Conservation (phyloP, 169 alveolate genomes). For the Fabrea salina region DNA sequence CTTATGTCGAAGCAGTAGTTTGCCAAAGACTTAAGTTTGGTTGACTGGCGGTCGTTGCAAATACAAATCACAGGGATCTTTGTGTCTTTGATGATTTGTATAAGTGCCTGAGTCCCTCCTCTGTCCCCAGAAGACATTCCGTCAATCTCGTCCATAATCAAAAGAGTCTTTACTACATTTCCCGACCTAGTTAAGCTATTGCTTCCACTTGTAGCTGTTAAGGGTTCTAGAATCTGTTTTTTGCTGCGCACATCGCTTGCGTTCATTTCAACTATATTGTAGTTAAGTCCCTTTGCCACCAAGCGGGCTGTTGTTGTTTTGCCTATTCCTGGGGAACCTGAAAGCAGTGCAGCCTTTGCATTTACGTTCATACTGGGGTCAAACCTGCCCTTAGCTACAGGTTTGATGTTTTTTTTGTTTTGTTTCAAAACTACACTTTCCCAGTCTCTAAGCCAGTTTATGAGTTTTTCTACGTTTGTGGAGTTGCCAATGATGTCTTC, state of each 20-base stretch:
- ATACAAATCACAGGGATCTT: constrained; percentile 96
- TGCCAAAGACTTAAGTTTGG: constrained; percentile 85
- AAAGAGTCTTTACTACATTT: constrained; percentile 40
- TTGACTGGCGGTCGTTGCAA: constrained; percentile 92
- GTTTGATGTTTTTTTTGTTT: constrained; percentile 54
- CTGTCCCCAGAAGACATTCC: constrained; percentile 98
- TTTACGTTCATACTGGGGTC: constrained; percentile 63
- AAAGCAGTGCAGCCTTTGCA: constrained; percentile 92
- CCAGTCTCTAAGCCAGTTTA: constrained; percentile 95
- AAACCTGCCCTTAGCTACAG: constrained; percentile 52
- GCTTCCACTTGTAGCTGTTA: not conserved
- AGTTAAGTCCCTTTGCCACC: constrained; percentile 87
- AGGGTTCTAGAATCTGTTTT: constrained; percentile 67
- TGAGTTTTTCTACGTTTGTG: constrained; percentile 77
- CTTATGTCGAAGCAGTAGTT: constrained; percentile 93
- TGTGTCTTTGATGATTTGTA: constrained; percentile 90
- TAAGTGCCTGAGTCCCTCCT: constrained; percentile 95
- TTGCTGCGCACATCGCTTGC: constrained; percentile 97
- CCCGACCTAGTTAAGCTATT: not conserved
- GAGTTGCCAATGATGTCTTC: constrained; percentile 92
- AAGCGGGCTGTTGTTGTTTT: constrained; percentile 95
- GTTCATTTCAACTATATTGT: constrained; percentile 91
- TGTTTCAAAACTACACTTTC: constrained; percentile 87
- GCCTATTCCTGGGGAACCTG: constrained; percentile 99
- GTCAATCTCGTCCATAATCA: constrained; percentile 97